phyloP scores from a whole-genome alignment of 164 flowering plant genomes.

The Macadamia integrifolia region DNA sequence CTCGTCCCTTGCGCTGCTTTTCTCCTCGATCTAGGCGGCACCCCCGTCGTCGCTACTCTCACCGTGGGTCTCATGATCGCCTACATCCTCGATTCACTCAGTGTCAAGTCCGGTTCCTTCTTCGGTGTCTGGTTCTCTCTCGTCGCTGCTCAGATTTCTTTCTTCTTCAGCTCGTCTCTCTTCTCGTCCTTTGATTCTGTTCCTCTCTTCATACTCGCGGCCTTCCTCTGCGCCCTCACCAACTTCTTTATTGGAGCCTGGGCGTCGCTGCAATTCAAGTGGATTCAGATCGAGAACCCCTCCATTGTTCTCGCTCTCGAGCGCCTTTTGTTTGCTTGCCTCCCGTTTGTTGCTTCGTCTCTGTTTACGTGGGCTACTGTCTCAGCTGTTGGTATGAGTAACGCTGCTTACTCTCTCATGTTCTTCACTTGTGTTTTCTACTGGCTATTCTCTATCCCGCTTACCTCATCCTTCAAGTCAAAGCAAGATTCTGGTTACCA shows the following conservation, averaged over 20 bases:
- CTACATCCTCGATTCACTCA: constrained; percentile 81
- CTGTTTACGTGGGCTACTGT: constrained; percentile 85
- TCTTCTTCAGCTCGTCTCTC: constrained; percentile 63
- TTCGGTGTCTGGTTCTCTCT: constrained; percentile 83
- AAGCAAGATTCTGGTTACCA: constrained; percentile 47
- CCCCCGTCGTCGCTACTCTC: constrained; percentile 66
- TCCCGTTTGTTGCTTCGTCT: constrained; percentile 55
- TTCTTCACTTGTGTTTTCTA: constrained; percentile 60
- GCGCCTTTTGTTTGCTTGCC: constrained; percentile 57
- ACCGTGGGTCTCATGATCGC: constrained; percentile 73
- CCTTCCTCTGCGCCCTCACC: constrained; percentile 58
- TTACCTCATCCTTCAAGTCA: constrained; percentile 63
- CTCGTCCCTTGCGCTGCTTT: constrained; percentile 75
- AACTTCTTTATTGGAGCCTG: constrained; percentile 80
- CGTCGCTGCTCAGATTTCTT: constrained; percentile 65
- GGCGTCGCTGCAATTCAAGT: constrained; percentile 86
- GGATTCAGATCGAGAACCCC: background rate
- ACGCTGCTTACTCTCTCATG: constrained; percentile 72
- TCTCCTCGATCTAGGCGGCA: constrained; percentile 92
- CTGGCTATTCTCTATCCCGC: constrained; percentile 85
- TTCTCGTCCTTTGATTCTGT: constrained; percentile 39
- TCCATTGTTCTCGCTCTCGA: background rate
- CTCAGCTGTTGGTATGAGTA: constrained; percentile 72
- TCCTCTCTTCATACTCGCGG: constrained; percentile 50
- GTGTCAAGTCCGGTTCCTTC: constrained; percentile 70